Evolutionary conservation across 2,329 filamentous ascomycete genomes (phyloP).

Genomic region (Ophiocordyceps australis): DNA sequence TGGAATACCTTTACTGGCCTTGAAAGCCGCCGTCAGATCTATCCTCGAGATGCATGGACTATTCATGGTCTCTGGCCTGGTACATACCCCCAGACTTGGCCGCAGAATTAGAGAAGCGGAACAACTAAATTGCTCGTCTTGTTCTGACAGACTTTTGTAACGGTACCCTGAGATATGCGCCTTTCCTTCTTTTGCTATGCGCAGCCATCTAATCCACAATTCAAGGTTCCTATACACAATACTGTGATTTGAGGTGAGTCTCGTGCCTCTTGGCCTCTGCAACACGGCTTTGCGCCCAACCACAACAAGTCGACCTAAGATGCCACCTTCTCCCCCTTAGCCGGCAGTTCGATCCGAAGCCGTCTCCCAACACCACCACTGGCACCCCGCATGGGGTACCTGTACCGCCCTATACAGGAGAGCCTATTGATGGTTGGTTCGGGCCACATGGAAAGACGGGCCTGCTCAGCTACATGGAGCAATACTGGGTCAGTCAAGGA

Average conservation of each 20-base stretch:
- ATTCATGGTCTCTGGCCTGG: constrained; percentile 41
- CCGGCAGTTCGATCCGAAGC: constrained; percentile 44
- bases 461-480: constrained; percentile 47
- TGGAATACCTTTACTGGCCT: constrained; percentile 47
- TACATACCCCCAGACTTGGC: constrained; percentile 7
- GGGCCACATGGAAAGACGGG: constrained; percentile 37
- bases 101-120: too few relatives aligned
- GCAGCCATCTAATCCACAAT: background rate
- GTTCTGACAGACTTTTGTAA: constrained; percentile 22
- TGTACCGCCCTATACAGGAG: constrained; percentile 39
- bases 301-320: too few relatives aligned
- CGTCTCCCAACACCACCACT: constrained; percentile 44
- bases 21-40: constrained; percentile 35
- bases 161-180: constrained; percentile 7
- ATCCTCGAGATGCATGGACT: constrained; percentile 38
- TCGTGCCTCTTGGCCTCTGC: background rate
- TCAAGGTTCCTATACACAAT: constrained; percentile 43
- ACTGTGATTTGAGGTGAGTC: constrained; percentile 36
- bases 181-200: too few relatives aligned
- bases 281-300: background rate
- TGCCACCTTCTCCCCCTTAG: constrained; percentile 7
- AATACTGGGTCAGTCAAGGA: constrained; percentile 40
- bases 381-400: constrained; percentile 29
- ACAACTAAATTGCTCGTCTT: background rate
- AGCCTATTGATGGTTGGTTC: constrained; percentile 39